Conservation (phyloP, 1,284 basidiomycete genomes). For the Cryptococcus depauperatus region DNA sequence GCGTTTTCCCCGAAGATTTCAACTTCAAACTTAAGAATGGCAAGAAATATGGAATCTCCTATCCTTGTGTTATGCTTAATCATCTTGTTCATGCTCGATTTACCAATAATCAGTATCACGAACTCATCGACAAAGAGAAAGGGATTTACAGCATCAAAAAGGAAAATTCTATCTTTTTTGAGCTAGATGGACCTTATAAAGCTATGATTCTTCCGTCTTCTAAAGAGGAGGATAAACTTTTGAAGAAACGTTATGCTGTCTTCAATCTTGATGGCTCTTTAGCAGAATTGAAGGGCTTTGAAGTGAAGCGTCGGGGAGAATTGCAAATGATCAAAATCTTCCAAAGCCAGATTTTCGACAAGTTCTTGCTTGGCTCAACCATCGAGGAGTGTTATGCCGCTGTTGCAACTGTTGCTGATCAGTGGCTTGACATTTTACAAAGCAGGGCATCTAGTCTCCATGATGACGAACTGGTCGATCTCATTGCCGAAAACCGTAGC, state of each 20-base stretch:
- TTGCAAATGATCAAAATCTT: conserved; percentile 99
- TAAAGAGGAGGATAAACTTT: conserved; percentile 96
- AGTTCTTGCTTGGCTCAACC: conserved; percentile 85
- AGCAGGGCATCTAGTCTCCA: conserved; percentile 72
- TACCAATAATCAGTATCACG: conserved; percentile 98
- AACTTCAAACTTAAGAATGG: conserved; percentile 83
- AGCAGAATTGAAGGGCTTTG: conserved; percentile 97
- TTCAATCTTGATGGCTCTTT: conserved; percentile 97
- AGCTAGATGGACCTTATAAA: conserved; percentile 95
- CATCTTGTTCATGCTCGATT: conserved; percentile 93
- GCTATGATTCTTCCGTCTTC: conserved; percentile 99
- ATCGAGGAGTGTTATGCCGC: conserved; percentile 92
- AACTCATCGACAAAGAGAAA: conserved; percentile 67
- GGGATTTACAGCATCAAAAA: conserved; percentile 80
- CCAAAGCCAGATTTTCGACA: conserved; percentile 97
- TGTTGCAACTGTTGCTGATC: conserved; percentile 88
- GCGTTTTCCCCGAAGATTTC: conserved; percentile 97
- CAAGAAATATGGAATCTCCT: conserved; percentile 86
- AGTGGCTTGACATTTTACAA: conserved; percentile 95
- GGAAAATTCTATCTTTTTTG: conserved; percentile 99
- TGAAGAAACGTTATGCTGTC: conserved; percentile 99
- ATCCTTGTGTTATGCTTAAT: conserved; percentile 99
- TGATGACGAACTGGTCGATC: conserved; percentile 90
- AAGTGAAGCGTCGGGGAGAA: conserved; percentile 96
- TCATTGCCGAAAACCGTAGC: conserved; percentile 96